A percentile compares a stretch with the other conserved stretches of the same genome.
Conservation (phyloP, 2,329 filamentous ascomycete genomes). For the Aspergillus melleus region DNA sequence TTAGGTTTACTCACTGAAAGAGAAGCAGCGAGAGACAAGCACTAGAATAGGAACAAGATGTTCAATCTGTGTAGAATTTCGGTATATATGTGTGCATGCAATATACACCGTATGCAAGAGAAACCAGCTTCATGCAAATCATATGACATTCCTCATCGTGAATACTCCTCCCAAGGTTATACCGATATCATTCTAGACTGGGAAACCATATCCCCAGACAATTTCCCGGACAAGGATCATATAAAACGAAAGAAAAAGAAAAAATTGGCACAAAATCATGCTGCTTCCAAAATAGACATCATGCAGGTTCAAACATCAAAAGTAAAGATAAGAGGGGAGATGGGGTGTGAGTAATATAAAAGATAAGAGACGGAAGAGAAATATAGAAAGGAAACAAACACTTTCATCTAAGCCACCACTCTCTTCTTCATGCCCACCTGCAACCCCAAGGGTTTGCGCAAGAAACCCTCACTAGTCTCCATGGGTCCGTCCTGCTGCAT, state of each 20-base stretch:
- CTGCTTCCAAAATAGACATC: not conserved
- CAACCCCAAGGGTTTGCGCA: constrained; percentile 74
- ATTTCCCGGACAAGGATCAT: not conserved
- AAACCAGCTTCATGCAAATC: too few relatives aligned
- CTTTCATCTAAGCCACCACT: not conserved
- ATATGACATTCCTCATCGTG: not conserved
- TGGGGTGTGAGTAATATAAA: not conserved
- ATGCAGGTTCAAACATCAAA: not conserved
- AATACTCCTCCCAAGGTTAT: not conserved
- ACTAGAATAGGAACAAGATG: too few relatives aligned
- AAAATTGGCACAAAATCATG: not conserved
- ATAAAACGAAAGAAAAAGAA: not conserved
- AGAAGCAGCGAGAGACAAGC: too few relatives aligned
- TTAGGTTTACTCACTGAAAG: too few relatives aligned
- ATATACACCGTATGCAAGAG: not conserved
- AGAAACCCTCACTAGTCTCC: constrained; percentile 77
- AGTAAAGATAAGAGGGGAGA: not conserved
- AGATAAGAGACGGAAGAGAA: not conserved
- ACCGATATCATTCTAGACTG: not conserved
- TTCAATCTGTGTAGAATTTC: too few relatives aligned
- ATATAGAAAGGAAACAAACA: too few relatives aligned
- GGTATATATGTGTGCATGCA: not conserved
- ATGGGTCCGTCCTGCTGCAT: constrained; percentile 61
- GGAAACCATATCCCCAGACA: too few relatives aligned
- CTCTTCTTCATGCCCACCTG: constrained; percentile 55